Evolutionary conservation across 2,329 filamentous ascomycete genomes (phyloP), one percentile per base, ranked within the genome.

Genomic region (Trichoderma brevicompactum): DNA sequence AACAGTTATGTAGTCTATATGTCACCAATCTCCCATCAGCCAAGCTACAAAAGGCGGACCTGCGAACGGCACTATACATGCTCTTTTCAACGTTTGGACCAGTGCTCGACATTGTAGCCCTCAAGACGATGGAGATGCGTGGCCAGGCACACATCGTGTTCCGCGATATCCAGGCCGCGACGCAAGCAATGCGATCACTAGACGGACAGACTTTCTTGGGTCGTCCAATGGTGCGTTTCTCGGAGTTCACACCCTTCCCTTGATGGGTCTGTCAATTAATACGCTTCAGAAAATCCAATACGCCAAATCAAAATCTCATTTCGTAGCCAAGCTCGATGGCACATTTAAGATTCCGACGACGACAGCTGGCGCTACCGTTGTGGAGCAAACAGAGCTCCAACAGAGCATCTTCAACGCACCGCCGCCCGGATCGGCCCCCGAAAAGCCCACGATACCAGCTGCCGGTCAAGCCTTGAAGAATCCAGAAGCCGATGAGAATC

Each of bases 101-200:
- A 0, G 91, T 99, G 15, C 86, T 99, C 66, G 95, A 99, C 75
- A 87, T 99, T 19, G 91, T 97, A 55, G 92, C 92, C 36, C 83
- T 97, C 71, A 96, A 93, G 80, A 96, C 92, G 1, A 84, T 84
- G 76, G 92, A 92, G 80, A 97, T 98, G 94, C 90, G 95, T 56
- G 95, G 95, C 3, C 95, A 99, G 79, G 95, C 95, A 68, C 95
- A 98, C 74, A 82, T 99, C 67, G 91, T 95, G 13, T 98, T 93
- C 76, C 87, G 92, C 66, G 94, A 99, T 76, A 83, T 94, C 40
- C 91, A 97, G 70, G 88, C 92, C n/a, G 92, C 93, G 59, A 97
- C 94, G 28, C 92, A 97, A 75, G 95, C 95, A 1, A 92, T 99
- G 92, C 85, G 94, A 69, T 88, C 92, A 10, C 81, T 97, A 54